Conservation (phyloP, 176 grass and related monocot genomes). For the Rhynchospora pubera region DNA sequence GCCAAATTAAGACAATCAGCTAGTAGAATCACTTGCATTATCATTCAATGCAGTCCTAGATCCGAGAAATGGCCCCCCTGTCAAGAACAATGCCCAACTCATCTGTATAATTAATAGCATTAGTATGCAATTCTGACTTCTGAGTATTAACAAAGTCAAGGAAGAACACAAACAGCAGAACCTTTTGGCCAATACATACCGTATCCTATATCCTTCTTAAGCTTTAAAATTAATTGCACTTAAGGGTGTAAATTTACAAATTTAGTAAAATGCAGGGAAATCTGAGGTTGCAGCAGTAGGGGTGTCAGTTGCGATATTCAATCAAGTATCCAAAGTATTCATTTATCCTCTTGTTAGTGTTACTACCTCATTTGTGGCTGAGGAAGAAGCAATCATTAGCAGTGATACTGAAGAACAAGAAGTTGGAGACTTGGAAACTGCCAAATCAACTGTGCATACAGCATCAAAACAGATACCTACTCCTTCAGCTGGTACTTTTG, state of each 20-base stretch:
- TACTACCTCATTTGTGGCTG: constrained; percentile 90
- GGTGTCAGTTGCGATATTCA: constrained; percentile 95
- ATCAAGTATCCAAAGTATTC: constrained; percentile 89
- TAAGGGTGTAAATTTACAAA: background rate
- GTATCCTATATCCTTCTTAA: background rate
- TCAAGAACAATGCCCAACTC: background rate
- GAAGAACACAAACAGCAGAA: background rate
- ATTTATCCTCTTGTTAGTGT: constrained; percentile 97
- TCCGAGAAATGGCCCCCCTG: background rate
- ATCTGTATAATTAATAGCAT: background rate
- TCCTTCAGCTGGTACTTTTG: constrained; percentile 31
- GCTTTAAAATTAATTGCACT: background rate
- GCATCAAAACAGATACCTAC: background rate
- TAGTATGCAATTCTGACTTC: background rate
- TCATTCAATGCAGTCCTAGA: background rate
- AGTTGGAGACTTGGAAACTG: constrained; percentile 59
- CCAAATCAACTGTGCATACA: constrained; percentile 8
- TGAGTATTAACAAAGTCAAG: background rate
- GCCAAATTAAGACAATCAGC: background rate
- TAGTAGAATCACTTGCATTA: background rate
- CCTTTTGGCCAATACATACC: background rate
- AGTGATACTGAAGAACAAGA: constrained; percentile 37
- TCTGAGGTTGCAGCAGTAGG: constrained; percentile 85
- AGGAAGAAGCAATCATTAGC: constrained; percentile 94
- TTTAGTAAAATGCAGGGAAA: constrained; percentile 37